Conservation (phyloP, 129 eudicot species). For the Arctium lappa region DNA sequence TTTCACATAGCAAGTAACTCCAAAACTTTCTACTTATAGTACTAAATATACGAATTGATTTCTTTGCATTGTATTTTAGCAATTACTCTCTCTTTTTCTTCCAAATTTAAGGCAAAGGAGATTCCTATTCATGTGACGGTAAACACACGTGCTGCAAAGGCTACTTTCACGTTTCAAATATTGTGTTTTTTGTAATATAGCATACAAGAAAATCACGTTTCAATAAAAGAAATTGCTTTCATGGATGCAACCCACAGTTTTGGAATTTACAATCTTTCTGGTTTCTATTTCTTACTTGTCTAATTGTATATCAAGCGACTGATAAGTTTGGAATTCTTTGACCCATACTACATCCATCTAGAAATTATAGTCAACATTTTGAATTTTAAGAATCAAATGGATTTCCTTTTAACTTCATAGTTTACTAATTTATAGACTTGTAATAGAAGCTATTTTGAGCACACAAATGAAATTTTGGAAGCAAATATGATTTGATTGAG, state of each 20-base stretch:
- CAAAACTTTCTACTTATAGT: no score
- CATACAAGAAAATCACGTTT: neutral
- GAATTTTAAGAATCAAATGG: neutral
- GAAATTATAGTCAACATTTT: neutral
- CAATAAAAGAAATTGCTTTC: neutral
- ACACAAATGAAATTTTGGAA: no score
- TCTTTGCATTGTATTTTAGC: neutral
- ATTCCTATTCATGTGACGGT: slow-evolving; percentile 6
- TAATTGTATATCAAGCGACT: no score
- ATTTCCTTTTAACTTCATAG: neutral
- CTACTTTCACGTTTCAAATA: no score
- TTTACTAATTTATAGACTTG: neutral
- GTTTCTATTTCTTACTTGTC: neutral
- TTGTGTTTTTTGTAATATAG: no score
- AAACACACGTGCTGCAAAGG: no score
- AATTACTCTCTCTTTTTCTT: slow-evolving; percentile 42
- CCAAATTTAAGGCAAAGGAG: slow-evolving; percentile 63
- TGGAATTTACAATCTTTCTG: neutral
- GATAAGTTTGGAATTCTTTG: neutral
- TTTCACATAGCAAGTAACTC: no score
- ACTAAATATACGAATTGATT: neutral
- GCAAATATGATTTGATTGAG: no score
- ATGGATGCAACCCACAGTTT: neutral
- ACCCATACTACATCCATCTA: neutral
- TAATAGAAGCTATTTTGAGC: no score